Conservation (phyloP, 2,329 filamentous ascomycete genomes). For the Ceratocystis albifundus region DNA sequence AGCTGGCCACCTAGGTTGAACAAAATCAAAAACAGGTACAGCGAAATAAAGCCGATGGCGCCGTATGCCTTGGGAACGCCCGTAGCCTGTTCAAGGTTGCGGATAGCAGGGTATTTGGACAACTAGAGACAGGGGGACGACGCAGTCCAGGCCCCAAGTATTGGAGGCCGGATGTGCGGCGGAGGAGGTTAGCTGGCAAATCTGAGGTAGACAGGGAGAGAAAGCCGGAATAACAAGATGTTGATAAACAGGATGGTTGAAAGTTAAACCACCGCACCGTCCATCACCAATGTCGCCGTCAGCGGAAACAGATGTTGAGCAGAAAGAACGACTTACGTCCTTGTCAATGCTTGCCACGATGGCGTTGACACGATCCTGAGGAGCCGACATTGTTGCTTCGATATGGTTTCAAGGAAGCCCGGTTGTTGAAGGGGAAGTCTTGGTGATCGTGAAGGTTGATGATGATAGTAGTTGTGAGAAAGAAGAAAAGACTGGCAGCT, state of each 20-base stretch:
- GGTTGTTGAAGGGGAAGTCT: too few relatives aligned
- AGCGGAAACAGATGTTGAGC: background rate
- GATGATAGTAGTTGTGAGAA: background rate
- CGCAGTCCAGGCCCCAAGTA: background rate
- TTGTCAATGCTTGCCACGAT: conserved; percentile 71
- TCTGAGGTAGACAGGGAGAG: too few relatives aligned
- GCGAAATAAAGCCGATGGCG: conserved; percentile 59
- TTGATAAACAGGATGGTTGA: too few relatives aligned
- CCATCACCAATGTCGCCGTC: background rate
- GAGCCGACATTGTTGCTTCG: conserved; percentile 50
- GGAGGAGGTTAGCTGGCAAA: conserved; percentile 5
- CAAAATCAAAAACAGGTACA: conserved; percentile 86
- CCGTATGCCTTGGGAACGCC: conserved; percentile 77
- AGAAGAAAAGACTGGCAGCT: too few relatives aligned
- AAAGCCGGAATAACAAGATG: too few relatives aligned
- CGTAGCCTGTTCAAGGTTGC: conserved; percentile 77
- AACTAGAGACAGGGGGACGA: conserved; percentile 44
- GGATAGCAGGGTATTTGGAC: conserved; percentile 71
- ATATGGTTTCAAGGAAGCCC: background rate
- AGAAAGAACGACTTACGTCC: conserved; percentile 48
- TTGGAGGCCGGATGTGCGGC: background rate
- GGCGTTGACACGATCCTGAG: conserved; percentile 65
- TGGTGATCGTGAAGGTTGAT: background rate
- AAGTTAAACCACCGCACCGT: background rate
- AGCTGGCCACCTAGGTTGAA: conserved; percentile 87